Conservation (phyloP, 2,329 filamentous ascomycete species). For the Sporothrix globosa region DNA sequence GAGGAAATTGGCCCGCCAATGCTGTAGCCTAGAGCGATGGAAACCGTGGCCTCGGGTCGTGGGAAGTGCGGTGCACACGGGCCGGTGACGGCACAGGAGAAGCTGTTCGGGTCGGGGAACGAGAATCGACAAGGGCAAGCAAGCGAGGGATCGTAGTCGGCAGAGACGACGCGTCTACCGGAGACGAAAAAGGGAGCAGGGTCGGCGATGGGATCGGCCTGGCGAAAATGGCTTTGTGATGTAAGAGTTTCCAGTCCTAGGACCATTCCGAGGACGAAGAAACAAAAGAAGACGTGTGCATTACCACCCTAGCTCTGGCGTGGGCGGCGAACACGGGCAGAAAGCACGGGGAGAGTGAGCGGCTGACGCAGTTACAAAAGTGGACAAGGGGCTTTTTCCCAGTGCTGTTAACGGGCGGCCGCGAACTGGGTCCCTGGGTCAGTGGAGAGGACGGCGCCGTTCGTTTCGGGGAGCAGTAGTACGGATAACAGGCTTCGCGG, state of each 20-base stretch:
- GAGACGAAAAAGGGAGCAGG: slow-evolving; percentile 14
- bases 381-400: slow-evolving; percentile 25
- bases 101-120: neutral
- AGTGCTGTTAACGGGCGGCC: slow-evolving; percentile 7
- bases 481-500: neutral
- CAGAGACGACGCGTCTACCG: slow-evolving; percentile 8
- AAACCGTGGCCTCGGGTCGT: slow-evolving; percentile 14
- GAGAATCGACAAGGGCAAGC: neutral
- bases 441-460: slow-evolving; percentile 11
- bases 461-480: neutral
- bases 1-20: slow-evolving; percentile 17
- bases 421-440: slow-evolving; percentile 19
- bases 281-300: slow-evolving; percentile 36
- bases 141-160: slow-evolving; percentile 2
- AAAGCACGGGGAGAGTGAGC: slow-evolving; percentile 30
- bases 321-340: slow-evolving; percentile 36
- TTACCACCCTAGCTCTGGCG: slow-evolving; percentile 32
- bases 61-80: slow-evolving; percentile 14
- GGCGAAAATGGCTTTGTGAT: slow-evolving; percentile 26
- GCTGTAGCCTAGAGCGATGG: slow-evolving; percentile 23
- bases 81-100: slow-evolving; percentile 21
- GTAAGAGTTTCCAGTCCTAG: slow-evolving; percentile 23
- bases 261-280: slow-evolving; percentile 24
- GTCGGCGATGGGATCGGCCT: slow-evolving; percentile 24
- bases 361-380: slow-evolving; percentile 29